phyloP scores from a whole-genome alignment of 2,329 filamentous ascomycete species.

The Alternaria triticimaculans region DNA sequence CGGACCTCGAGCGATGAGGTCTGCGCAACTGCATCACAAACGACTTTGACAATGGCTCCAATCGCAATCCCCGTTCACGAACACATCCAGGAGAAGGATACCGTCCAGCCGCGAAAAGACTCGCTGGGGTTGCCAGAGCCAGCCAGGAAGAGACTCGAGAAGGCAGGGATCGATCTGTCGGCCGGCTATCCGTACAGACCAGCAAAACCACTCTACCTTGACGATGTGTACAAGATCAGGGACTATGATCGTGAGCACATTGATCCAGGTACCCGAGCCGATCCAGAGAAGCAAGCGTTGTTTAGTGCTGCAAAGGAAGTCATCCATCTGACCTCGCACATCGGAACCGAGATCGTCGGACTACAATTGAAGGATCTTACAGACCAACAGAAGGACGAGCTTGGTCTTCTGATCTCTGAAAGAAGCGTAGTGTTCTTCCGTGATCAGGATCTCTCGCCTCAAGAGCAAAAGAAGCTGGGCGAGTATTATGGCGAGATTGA shows the following conservation, averaged over 20 bases:
- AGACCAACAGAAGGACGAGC: slow-evolving; percentile 58
- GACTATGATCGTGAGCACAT: slow-evolving; percentile 49
- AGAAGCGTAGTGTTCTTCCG: slow-evolving; percentile 59
- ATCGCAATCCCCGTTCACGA: slow-evolving; percentile 59
- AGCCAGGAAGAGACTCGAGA: slow-evolving; percentile 66
- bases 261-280: slow-evolving; percentile 59
- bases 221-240: slow-evolving; percentile 73
- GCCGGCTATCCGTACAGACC: slow-evolving; percentile 75
- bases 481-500: slow-evolving; percentile 62
- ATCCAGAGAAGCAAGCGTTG: slow-evolving; percentile 52
- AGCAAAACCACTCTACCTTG: slow-evolving; percentile 69
- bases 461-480: slow-evolving; percentile 41
- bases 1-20: neutral
- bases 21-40: neutral
- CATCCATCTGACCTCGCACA: slow-evolving; percentile 46
- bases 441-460: slow-evolving; percentile 53
- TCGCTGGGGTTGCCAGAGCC: slow-evolving; percentile 66
- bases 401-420: slow-evolving; percentile 52
- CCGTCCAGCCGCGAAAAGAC: slow-evolving; percentile 68
- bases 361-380: slow-evolving; percentile 58
- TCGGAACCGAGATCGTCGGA: slow-evolving; percentile 47
- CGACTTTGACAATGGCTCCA: slow-evolving; percentile 57
- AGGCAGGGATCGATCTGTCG: slow-evolving; percentile 72
- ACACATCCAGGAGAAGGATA: slow-evolving; percentile 64
- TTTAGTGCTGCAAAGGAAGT: slow-evolving; percentile 51